Conservation (phyloP, 176 grass and related monocot genomes). For the Metroxylon sagu region DNA sequence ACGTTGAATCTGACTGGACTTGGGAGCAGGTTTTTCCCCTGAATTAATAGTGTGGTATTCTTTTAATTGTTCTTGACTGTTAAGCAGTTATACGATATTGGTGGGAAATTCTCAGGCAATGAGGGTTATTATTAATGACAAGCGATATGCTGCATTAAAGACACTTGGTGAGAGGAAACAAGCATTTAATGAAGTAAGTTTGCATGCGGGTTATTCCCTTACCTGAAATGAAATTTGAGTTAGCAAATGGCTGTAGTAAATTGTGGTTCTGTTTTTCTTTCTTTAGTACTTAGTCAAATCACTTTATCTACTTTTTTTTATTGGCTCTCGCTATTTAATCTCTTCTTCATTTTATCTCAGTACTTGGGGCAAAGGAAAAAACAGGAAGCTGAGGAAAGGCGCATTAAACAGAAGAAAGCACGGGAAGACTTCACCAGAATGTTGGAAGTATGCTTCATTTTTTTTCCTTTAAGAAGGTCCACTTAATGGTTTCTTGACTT, state of each 20-base stretch:
- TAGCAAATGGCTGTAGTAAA: no score
- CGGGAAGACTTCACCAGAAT: constrained; percentile 79
- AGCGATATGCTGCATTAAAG: constrained; percentile 72
- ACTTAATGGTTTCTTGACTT: neutral
- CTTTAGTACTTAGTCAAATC: no score
- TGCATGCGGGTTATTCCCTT: neutral
- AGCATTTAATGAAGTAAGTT: constrained; percentile 85
- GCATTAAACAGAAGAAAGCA: constrained; percentile 85
- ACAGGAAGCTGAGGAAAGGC: constrained; percentile 65
- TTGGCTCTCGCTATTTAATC: no score
- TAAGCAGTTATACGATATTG: no score
- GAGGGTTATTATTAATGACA: constrained; percentile 93
- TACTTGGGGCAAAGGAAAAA: constrained; percentile 95
- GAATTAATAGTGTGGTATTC: no score
- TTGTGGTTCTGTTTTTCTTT: no score
- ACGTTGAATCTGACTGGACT: constrained; percentile 82
- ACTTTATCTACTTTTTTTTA: no score
- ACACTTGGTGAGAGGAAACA: constrained; percentile 99
- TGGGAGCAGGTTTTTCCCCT: constrained; percentile 69
- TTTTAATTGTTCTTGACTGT: no score
- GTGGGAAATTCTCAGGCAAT: constrained; percentile 52
- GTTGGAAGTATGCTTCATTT: constrained; percentile 64
- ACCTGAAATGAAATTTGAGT: no score
- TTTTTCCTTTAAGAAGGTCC: neutral
- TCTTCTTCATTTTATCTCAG: constrained; percentile 37